Base-by-base conservation (phyloP, 176 grass and related monocot genomes). In the Musa schizocarpa region DNA sequence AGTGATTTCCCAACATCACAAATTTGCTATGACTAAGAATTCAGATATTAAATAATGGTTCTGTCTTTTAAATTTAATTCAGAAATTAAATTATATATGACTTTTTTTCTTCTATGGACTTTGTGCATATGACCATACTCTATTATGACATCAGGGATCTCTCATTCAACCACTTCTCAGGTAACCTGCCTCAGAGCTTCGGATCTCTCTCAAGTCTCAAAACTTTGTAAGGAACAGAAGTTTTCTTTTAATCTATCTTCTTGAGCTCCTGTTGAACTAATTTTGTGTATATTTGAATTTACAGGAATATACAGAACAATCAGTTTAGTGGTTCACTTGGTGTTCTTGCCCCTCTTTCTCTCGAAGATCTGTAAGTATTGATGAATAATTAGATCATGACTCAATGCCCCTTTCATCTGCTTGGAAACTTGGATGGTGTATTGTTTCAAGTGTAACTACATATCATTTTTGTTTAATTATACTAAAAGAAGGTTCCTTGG, bases 81-180 rank as follows among this genome's bases (percentile, higher is more conserved):
- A 43, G 34, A 43, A 43, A n/a, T 19, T n/a, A n/a, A 61, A 61
- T 20, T 10, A 3, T 17, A 69, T n/a, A 9, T 2, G 21, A 50
- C 6, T n/a, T 69, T 17, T 51, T 48, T 9, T 50, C 8, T 43
- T 51, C 1, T 26, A 22, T 70, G 43, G 21, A 70, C 9, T 70
- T 50, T 50, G 10, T 70, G 13, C 13, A 70, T 17, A 70, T 1
- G 9, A 50, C 51, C 43, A 70, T 11, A 70, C 51, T 51, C 48
- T 51, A 11, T 78, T 86, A 11, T 76, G 50, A 68, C 49, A 79
- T 79, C 84, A 99, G 95, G 95, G 90, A 99, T 87, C 82, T 99
- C 34, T 99, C 95, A 72, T 89, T 85, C 82, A 99, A 99, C 78
- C 84, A 82, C 77, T 86, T 99, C 78, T 84, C 90, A 29, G 90